Conservation (phyloP, 805 yeast genomes). For the Schwanniomyces pseudopolymorphus region DNA sequence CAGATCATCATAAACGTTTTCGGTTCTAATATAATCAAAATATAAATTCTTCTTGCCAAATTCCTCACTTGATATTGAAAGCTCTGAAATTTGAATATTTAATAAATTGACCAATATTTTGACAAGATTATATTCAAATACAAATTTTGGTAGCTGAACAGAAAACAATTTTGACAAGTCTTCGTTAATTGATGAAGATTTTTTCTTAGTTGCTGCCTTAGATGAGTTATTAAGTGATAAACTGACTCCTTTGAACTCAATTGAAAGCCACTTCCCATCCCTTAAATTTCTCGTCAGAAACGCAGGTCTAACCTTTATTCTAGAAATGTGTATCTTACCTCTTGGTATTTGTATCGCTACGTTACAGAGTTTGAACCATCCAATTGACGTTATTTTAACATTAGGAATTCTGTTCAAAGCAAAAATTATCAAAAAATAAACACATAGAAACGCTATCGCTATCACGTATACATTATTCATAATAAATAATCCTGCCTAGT, state of each 20-base stretch:
- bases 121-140: slow-evolving; percentile 18
- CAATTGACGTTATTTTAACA: slow-evolving; percentile 24
- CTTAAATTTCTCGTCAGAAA: slow-evolving; percentile 13
- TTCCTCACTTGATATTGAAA: slow-evolving; percentile 9
- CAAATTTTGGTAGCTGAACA: slow-evolving; percentile 15
- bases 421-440: slow-evolving; percentile 17
- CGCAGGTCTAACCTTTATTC: slow-evolving; percentile 20
- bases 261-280: background rate
- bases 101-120: slow-evolving; percentile 22
- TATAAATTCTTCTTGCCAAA: background rate
- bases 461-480: background rate
- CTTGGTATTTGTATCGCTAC: slow-evolving; percentile 18
- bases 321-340: slow-evolving; percentile 15
- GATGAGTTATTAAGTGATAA: slow-evolving; percentile 2
- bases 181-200: background rate
- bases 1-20: slow-evolving; percentile 12
- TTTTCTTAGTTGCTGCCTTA: background rate
- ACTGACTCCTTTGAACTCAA: slow-evolving; percentile 24
- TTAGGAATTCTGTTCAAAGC: slow-evolving; percentile 26
- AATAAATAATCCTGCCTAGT: background rate
- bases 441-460: background rate
- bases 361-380: slow-evolving; percentile 28
- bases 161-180: slow-evolving; percentile 5
- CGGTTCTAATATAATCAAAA: slow-evolving; percentile 22
- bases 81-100: slow-evolving; percentile 21